Conservation (phyloP, 2,329 filamentous ascomycete genomes). For the Cladosporium sp. region DNA sequence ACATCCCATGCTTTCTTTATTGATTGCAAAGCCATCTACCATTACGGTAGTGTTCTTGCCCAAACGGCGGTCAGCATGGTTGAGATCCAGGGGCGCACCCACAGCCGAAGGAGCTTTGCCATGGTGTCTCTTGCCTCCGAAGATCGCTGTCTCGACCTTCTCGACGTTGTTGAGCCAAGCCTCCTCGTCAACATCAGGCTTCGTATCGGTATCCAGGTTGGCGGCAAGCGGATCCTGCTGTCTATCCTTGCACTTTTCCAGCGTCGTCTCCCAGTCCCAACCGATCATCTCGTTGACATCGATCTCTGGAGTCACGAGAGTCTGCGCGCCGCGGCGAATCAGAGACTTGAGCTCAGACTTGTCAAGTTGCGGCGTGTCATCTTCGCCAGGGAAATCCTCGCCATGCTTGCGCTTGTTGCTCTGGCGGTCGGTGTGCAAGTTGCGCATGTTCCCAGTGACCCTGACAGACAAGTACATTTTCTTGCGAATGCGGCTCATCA, state of each 20-base stretch:
- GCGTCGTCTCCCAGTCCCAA: conserved; percentile 52
- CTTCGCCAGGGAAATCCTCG: conserved; percentile 32
- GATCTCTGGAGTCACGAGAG: conserved; percentile 46
- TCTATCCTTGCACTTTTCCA: conserved; percentile 50
- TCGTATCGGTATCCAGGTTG: neutral
- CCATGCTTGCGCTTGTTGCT: conserved; percentile 28
- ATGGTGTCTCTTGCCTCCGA: conserved; percentile 49
- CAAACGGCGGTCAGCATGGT: conserved; percentile 44
- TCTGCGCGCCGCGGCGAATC: conserved; percentile 49
- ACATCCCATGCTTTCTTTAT: conserved; percentile 50
- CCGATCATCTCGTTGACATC: conserved; percentile 51
- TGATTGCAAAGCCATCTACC: conserved; percentile 50
- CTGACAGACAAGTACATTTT: conserved; percentile 57
- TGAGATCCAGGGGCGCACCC: conserved; percentile 23
- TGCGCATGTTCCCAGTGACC: conserved; percentile 54
- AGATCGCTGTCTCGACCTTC: conserved; percentile 50
- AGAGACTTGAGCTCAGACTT: conserved; percentile 49
- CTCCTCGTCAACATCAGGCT: conserved; percentile 43
- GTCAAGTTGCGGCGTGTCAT: conserved; percentile 42
- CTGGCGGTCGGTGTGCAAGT: conserved; percentile 38
- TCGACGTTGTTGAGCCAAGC: conserved; percentile 53
- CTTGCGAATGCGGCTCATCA: conserved; percentile 53
- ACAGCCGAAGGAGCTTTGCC: conserved; percentile 31
- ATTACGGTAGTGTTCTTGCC: conserved; percentile 55
- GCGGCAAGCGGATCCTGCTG: conserved; percentile 29